phyloP scores from a whole-genome alignment of 192 early-diverging fungal genomes.

The Phycomyces nitens region DNA sequence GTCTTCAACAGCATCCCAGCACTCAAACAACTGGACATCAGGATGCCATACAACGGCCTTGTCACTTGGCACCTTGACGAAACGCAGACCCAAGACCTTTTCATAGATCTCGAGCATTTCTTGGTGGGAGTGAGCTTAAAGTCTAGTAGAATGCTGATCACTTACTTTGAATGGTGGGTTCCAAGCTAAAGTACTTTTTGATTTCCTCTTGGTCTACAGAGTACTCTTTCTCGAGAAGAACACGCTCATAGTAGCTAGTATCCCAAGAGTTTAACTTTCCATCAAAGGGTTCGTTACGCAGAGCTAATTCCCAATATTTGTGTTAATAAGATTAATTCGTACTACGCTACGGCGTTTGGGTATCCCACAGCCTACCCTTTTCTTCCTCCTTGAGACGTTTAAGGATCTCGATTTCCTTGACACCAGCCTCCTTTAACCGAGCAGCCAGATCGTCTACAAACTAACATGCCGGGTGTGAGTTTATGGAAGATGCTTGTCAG shows the following conservation, averaged over 20 bases:
- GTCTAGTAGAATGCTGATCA: not conserved
- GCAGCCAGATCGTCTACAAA: slow-evolving; percentile 63
- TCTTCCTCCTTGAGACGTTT: slow-evolving; percentile 59
- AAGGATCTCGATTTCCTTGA: slow-evolving; percentile 58
- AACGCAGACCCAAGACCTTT: slow-evolving; percentile 64
- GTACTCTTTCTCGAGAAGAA: slow-evolving; percentile 69
- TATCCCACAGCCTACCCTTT: slow-evolving; percentile 18
- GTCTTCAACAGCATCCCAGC: slow-evolving; percentile 62
- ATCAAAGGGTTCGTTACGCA: slow-evolving; percentile 51
- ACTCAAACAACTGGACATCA: slow-evolving; percentile 78
- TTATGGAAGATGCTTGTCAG: not conserved
- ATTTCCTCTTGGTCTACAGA: slow-evolving; percentile 74
- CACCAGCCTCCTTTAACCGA: slow-evolving; percentile 53
- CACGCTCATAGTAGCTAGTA: slow-evolving; percentile 66
- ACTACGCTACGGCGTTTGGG: too few relatives aligned
- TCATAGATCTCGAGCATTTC: slow-evolving; percentile 76
- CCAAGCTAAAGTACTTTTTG: slow-evolving; percentile 75
- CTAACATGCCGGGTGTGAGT: slow-evolving; percentile 4
- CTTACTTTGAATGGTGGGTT: slow-evolving; percentile 20
- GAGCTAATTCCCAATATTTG: too few relatives aligned
- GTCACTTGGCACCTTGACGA: slow-evolving; percentile 55
- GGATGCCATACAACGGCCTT: slow-evolving; percentile 66
- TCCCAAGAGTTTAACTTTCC: slow-evolving; percentile 72
- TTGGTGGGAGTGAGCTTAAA: slow-evolving; percentile 11
- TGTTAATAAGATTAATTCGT: too few relatives aligned